Percentiles rank a stretch among this genome's conserved stretches.
Evolutionary conservation across 345 rosid genomes (phyloP).

Genomic region (Rhodomyrtus tomentosa): DNA sequence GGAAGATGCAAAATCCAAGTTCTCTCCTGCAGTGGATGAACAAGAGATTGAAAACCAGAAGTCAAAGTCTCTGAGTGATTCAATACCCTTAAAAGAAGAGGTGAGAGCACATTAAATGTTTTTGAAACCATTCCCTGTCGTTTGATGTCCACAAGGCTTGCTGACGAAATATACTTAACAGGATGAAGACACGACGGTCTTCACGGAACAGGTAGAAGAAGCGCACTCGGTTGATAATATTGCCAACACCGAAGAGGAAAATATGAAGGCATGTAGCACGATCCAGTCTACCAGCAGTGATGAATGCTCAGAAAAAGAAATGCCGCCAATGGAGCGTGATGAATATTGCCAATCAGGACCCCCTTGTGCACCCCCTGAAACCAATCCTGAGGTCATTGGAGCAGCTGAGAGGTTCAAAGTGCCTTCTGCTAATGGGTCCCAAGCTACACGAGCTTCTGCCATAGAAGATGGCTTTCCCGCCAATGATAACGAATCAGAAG

Average conservation of each 20-base stretch:
- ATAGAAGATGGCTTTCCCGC: constrained; percentile 1
- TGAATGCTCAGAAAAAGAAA: not conserved
- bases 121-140: not conserved
- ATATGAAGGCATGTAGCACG: constrained; percentile 1
- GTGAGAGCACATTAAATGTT: not conserved
- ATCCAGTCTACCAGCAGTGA: not conserved
- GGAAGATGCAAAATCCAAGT: not conserved
- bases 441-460: not conserved
- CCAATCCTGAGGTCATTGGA: constrained; percentile 3
- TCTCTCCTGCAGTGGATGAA: not conserved
- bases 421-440: not conserved
- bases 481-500: constrained; percentile 11
- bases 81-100: not conserved
- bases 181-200: not conserved
- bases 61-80: not conserved
- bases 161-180: not conserved
- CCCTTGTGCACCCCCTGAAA: not conserved
- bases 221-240: constrained; percentile 2
- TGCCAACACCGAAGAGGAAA: not conserved
- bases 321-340: not conserved
- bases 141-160: not conserved
- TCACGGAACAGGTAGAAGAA: constrained; percentile 7
- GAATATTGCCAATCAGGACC: not conserved
- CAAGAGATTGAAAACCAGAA: not conserved
- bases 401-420: constrained; percentile 1